Evolutionary conservation across 495 filamentous ascomycete species (phyloP).

Genomic region (Talaromyces proteolyticus): DNA sequence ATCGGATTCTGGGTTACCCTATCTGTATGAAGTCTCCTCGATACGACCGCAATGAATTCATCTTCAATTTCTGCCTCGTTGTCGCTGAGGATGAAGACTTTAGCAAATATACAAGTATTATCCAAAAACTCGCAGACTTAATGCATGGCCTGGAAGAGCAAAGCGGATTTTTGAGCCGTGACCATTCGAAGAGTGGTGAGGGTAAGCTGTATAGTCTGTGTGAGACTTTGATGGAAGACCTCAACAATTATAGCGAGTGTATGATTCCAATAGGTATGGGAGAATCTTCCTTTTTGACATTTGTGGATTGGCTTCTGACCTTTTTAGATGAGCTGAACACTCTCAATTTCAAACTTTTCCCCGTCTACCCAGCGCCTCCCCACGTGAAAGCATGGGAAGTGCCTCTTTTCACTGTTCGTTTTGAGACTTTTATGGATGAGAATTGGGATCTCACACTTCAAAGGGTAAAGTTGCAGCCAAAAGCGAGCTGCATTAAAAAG

Average conservation of each 20-base stretch:
- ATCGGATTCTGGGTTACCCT: conserved; percentile 81
- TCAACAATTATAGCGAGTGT: conserved; percentile 97
- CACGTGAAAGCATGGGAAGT: conserved; percentile 82
- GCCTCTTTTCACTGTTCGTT: conserved; percentile 79
- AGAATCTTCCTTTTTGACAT: not conserved
- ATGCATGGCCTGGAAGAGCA: conserved; percentile 88
- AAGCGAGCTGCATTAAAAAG: not conserved
- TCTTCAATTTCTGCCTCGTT: conserved; percentile 94
- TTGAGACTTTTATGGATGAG: conserved; percentile 67
- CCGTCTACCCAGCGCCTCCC: conserved; percentile 70
- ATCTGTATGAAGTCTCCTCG: conserved; percentile 71
- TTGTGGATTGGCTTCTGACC: conserved; percentile 11
- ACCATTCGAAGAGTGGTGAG: conserved; percentile 39
- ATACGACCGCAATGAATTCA: conserved; percentile 91
- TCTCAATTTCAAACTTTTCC: conserved; percentile 93
- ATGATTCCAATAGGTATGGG: conserved; percentile 88
- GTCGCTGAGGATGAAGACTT: conserved; percentile 65
- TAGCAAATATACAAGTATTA: conserved; percentile 71
- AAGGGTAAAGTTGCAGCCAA: conserved; percentile 31
- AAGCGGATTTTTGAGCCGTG: conserved; percentile 59
- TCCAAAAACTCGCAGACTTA: conserved; percentile 74
- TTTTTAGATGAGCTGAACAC: conserved; percentile 80
- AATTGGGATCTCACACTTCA: conserved; percentile 92
- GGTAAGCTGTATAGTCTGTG: conserved; percentile 74
- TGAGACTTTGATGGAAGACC: conserved; percentile 87